phyloP scores from a whole-genome alignment of 805 yeast genomes.

The Nematodospora valgi region DNA sequence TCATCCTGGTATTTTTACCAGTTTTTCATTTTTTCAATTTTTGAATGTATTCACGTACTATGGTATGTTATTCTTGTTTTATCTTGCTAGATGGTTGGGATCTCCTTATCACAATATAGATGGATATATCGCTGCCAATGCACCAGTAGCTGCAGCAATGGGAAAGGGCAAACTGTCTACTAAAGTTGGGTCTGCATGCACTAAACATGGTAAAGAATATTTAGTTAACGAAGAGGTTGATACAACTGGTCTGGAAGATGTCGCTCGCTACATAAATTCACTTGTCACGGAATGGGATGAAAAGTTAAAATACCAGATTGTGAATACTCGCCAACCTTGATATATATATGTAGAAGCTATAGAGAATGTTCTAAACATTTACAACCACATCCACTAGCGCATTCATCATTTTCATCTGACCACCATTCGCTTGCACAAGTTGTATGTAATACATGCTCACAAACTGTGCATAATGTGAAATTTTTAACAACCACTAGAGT shows the following conservation, averaged over 20 bases:
- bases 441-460: slow-evolving; percentile 79
- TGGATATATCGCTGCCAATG: slow-evolving; percentile 87
- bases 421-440: slow-evolving; percentile 84
- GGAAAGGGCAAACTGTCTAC: slow-evolving; percentile 42
- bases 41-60: slow-evolving; percentile 76
- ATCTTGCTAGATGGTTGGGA: slow-evolving; percentile 76
- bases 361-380: slow-evolving; percentile 43
- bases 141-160: slow-evolving; percentile 61
- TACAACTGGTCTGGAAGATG: slow-evolving; percentile 61
- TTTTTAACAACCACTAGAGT: slow-evolving; percentile 55
- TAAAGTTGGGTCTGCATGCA: slow-evolving; percentile 66
- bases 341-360: slow-evolving; percentile 6
- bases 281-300: slow-evolving; percentile 70
- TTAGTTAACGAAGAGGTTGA: slow-evolving; percentile 56
- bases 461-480: slow-evolving; percentile 63
- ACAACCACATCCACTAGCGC: slow-evolving; percentile 89
- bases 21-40: slow-evolving; percentile 72
- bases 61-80: slow-evolving; percentile 83
- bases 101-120: slow-evolving; percentile 86
- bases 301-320: slow-evolving; percentile 69
- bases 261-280: slow-evolving; percentile 58
- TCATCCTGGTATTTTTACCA: slow-evolving; percentile 93
- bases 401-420: slow-evolving; percentile 42
- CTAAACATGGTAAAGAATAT: slow-evolving; percentile 61
- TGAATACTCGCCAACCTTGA: slow-evolving; percentile 39